phyloP scores from a whole-genome alignment of 768 basidiomycete genomes.

The Cystobasidium tubakii region DNA sequence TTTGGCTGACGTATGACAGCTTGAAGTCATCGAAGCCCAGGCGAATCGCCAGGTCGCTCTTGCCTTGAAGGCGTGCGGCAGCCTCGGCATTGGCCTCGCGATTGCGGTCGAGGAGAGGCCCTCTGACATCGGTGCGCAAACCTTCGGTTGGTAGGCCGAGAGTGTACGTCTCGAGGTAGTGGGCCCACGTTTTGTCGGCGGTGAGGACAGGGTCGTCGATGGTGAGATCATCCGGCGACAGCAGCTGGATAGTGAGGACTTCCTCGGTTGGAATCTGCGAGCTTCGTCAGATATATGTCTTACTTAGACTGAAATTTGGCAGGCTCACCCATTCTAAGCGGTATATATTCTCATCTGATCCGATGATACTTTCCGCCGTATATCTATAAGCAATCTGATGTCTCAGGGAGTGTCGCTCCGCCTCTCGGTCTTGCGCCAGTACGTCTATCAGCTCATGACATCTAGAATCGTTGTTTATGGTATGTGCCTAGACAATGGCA shows the following conservation, averaged over 20 bases:
- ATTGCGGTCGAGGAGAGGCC: constrained; percentile 49
- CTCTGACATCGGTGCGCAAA: constrained; percentile 49
- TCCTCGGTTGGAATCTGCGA: constrained; percentile 47
- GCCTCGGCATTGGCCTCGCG: constrained; percentile 26
- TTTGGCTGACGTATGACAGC: constrained; percentile 48
- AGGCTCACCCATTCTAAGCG: constrained; percentile 52
- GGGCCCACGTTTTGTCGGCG: constrained; percentile 51
- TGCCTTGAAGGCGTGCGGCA: constrained; percentile 38
- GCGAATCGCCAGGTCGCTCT: constrained; percentile 48
- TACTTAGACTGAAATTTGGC: not conserved
- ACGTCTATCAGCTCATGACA: constrained; percentile 63
- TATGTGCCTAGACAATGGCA: too few species aligned
- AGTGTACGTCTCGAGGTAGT: constrained; percentile 52
- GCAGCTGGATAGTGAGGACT: constrained; percentile 50
- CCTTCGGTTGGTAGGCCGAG: constrained; percentile 53
- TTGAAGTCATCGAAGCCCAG: constrained; percentile 48
- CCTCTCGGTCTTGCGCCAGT: constrained; percentile 43
- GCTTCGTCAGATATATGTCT: not conserved
- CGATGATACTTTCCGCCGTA: constrained; percentile 51
- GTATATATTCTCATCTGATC: constrained; percentile 52
- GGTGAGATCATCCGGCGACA: constrained; percentile 53
- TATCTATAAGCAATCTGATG: constrained; percentile 54
- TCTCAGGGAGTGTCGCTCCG: constrained; percentile 45
- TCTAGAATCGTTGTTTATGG: constrained; percentile 72
- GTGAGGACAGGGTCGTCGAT: constrained; percentile 51